Base-by-base conservation (phyloP, 1,284 basidiomycete genomes). In the Wallemia mellicola region DNA sequence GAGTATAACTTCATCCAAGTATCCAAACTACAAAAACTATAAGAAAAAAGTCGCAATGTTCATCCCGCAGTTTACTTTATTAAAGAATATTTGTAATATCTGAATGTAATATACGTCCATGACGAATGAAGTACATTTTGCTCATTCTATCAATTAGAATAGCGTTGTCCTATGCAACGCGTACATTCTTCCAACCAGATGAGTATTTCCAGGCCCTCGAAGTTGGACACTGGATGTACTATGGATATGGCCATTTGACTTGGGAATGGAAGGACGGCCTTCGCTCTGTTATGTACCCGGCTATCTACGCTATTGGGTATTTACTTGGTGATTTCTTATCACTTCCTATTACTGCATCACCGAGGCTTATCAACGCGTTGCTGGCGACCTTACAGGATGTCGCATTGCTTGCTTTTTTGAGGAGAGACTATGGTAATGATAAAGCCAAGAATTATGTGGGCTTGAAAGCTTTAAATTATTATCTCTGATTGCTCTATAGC, bases 181-280 rank as follows among this genome's bases (percentile, higher is more conserved):
- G 77, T 58, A 88, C 89, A 0, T 86, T 84, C 72, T 98, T 98
- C 69, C 91, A 96, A 68, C 92, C 94, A 1, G 94, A 99, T 71
- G 94, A 98, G 71, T 94, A 86, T 71, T 96, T 83, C 66, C 94
- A 99, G 68, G 79, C 88, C 9, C 76, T 94, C 54, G 94, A 99
- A 68, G 83, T 88, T 27, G 94, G 94, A 0, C 85, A 96, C 68
- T 74, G 75, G 59, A 70, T 82, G 55, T 86, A 92, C 60, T 98
- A 87, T 68, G 88, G 88, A 28, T 88, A 86, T 69, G 94, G 89
- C 1, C 78, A 82, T 66, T 73, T 86, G 33, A 95, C 89, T 27
- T 99, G 94, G 94, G 94, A 99, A 73, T 99, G 94, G 94, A 71
- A 77, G 24, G 73, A 83, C 75, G 9, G 64, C 56, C 60, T 17